These are phyloP conservation scores for Solanum stenotomum DNA, from an alignment of 257 asterid genomes.

Conservation along the genomic window DNA sequence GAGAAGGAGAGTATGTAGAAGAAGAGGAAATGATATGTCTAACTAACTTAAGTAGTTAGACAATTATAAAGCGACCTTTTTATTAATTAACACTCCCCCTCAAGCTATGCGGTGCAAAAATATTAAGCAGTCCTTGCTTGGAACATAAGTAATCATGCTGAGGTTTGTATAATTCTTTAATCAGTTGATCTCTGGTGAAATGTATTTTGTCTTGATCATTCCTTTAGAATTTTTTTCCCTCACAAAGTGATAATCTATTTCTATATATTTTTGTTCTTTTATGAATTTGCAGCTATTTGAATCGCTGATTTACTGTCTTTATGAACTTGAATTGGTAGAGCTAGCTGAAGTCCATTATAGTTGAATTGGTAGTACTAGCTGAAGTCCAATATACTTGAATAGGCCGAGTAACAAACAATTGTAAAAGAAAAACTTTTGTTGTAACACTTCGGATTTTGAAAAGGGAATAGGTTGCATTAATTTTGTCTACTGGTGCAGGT, in stretches of 20 bases:
- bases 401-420: no score
- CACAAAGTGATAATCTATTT: not conserved
- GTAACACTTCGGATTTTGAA: no score
- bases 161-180: not conserved
- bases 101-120: not conserved
- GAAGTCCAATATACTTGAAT: not conserved
- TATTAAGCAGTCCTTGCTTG: not conserved
- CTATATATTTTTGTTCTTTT: not conserved
- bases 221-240: no score
- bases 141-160: not conserved
- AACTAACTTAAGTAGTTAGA: not conserved
- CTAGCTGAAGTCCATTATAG: not conserved
- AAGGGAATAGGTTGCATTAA: no score
- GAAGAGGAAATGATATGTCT: not conserved
- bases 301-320: no score
- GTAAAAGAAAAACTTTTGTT: no score
- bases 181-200: not conserved
- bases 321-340: not conserved
- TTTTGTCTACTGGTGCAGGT: no score
- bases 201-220: not conserved
- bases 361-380: no score
- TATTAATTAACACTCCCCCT: not conserved
- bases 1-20: not conserved
- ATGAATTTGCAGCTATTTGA: not conserved
- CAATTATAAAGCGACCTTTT: no score